A percentile compares a stretch with the other conserved stretches of the same genome.
Conservation (phyloP, 2,329 filamentous ascomycete species). For the Akanthomyces uredinophilus region DNA sequence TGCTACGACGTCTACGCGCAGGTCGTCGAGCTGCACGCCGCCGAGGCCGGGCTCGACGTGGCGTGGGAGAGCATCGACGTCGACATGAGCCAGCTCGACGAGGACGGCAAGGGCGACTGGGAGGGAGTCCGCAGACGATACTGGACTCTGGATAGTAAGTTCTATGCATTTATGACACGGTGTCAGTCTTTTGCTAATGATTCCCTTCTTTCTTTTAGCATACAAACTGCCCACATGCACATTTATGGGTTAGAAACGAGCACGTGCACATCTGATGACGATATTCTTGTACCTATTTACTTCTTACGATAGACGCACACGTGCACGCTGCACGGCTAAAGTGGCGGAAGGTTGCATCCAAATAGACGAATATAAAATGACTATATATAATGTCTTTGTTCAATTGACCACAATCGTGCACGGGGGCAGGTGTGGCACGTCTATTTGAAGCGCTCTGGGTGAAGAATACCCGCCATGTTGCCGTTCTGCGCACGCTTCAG, state of each 20-base stretch:
- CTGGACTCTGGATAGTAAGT: conserved; percentile 74
- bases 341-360: neutral
- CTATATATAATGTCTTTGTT: neutral
- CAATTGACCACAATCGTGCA: neutral
- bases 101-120: conserved; percentile 72
- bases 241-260: conserved; percentile 56
- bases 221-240: conserved; percentile 72
- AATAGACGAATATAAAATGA: neutral
- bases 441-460: conserved; percentile 56
- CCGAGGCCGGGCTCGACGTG: conserved; percentile 83
- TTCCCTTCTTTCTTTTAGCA: conserved; percentile 32
- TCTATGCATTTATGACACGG: neutral
- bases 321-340: neutral
- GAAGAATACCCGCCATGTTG: conserved; percentile 59
- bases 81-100: conserved; percentile 58
- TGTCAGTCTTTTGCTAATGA: conserved; percentile 20
- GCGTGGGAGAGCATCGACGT: conserved; percentile 79
- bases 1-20: conserved; percentile 96
- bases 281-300: conserved; percentile 5
- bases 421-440: neutral
- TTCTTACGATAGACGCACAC: neutral
- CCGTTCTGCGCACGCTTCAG: conserved; percentile 59
- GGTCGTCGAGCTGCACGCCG: conserved; percentile 84
- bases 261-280: neutral
- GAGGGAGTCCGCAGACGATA: conserved; percentile 82